A percentile compares a stretch with the other conserved stretches of the same genome.
Conservation (phyloP, 164 flowering plant genomes). For the Macadamia tetraphylla region DNA sequence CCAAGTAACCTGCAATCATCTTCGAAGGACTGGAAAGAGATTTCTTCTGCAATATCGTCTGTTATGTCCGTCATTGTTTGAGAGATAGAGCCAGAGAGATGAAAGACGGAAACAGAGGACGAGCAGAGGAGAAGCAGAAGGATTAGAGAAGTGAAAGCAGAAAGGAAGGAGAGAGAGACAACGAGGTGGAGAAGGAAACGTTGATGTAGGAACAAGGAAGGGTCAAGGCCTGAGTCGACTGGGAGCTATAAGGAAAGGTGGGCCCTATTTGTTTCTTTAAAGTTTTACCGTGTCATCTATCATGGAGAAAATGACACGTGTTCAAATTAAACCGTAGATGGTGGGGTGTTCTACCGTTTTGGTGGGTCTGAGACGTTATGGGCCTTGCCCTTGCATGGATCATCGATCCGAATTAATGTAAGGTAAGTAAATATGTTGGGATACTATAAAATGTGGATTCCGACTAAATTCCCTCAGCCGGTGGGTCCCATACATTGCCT, state of each 20-base stretch:
- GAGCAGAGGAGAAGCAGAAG: background rate
- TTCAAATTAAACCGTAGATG: background rate
- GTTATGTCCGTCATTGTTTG: conserved; percentile 70
- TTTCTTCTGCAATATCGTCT: conserved; percentile 87
- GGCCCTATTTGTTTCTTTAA: background rate
- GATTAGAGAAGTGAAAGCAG: background rate
- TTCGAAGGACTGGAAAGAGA: conserved; percentile 74
- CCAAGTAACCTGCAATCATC: conserved; percentile 70
- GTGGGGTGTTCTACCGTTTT: background rate
- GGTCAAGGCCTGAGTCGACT: too few species aligned
- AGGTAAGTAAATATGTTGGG: too few species aligned
- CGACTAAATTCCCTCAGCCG: too few species aligned
- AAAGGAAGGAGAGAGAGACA: background rate
- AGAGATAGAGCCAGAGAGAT: background rate
- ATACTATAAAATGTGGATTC: too few species aligned
- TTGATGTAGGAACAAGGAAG: background rate
- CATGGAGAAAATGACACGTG: background rate
- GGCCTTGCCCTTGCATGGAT: too few species aligned
- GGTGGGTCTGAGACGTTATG: background rate
- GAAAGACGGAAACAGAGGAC: background rate
- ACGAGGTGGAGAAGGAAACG: background rate
- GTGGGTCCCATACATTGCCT: too few species aligned
- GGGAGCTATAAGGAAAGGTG: background rate
- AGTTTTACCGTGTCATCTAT: conserved; percentile 7
- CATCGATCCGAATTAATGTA: too few species aligned